Evolutionary conservation across 2,329 filamentous ascomycete species (phyloP), one percentile per base, ranked within the genome.

Genomic region (Spiromastix sp.): DNA sequence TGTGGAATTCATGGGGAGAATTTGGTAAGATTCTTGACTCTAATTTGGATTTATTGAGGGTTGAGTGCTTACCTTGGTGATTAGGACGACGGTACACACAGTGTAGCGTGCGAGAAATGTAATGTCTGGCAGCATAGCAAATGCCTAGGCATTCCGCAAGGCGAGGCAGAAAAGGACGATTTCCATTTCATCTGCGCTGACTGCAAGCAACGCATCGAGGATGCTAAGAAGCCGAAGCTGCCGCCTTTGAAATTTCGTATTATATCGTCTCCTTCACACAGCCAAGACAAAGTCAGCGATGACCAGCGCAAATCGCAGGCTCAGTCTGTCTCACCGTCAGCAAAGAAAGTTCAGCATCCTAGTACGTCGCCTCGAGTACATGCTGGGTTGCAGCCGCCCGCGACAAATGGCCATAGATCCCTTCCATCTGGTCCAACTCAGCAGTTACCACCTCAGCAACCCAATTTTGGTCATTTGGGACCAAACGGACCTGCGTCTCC

Each of bases 121-220:
- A 93, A 81, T 53, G 80, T 93, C 31, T 98, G 91, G 91, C 89
- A 96, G 56, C 91, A 98, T 54, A 93, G 86, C 67, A 85, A 82
- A 49, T 98, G 91, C 53, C 73, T 94, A 40, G 81, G 79, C 26
- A 82, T 96, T 43, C 72, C 74, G 30, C 74, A 93, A 48, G 65
- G 72, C 40, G 81, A 87, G 42, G 87, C 86, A 1, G 89, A 94
- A 44, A 71, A 78, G 30, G 77, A 85, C 2, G 83, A 93, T 45
- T 96, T 96, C 50, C 78, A 84, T 42, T 94, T 94, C 51, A 60
- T 94, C 44, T 96, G 89, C 62, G 66, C 66, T 21, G 77, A 80
- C 31, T 98, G 91, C 64, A 77, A 74, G 47, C 76, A 71, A 11
- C 79, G 76, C 39, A 74, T 77, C 42, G 69, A 80, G 46, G 73